Base-by-base conservation (phyloP, 2,329 filamentous ascomycete genomes). In the Pestalotiopsis sp. region DNA sequence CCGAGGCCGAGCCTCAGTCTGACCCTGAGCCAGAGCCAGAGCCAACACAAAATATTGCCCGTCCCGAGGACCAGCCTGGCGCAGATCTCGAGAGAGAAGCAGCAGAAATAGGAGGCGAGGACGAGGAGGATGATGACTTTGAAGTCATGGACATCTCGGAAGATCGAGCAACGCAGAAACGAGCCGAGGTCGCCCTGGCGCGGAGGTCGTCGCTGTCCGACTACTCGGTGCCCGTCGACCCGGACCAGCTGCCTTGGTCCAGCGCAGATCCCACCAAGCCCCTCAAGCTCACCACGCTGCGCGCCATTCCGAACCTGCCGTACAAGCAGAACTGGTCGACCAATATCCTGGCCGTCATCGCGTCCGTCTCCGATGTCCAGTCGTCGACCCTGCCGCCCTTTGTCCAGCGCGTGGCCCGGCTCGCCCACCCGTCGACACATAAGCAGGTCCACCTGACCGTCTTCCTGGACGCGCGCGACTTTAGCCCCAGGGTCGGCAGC, bases 321-420 rank as follows among this genome's bases (percentile, higher is more conserved):
- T 89, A 86, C 76, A 83, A 84, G 66, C 86, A 88, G 69, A 89
- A 89, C 73, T 89, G 86, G 86, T 84, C 84, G 60, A 82, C 85
- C 75, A 89, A 89, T 70, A 78, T 87, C 6, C 82, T 89, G 3
- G 85, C 81, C 67, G 80, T 89, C n/a, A 70, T 89, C 3, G 77
- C 79, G 0, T 81, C 82, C 1, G 76, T 89, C 3, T 85, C 84
- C 0, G 80, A 78, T 0, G 76, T 87, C 17, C 84, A 88, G 68
- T 79, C 86, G 1, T 85, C 84, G 0, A 79, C 82, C 3, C 78
- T 88, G 5, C 84, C 83, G 0, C 86, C 86, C 0, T 82, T 82
- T 69, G 80, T 73, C n/a, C 87, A 88, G 72, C 81, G 86, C n/a
- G 84, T 80, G 0, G 86, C 85, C 0, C 82, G 86, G 0, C 79